Conservation (phyloP, 805 yeast genomes). For the Candida verbasci region DNA sequence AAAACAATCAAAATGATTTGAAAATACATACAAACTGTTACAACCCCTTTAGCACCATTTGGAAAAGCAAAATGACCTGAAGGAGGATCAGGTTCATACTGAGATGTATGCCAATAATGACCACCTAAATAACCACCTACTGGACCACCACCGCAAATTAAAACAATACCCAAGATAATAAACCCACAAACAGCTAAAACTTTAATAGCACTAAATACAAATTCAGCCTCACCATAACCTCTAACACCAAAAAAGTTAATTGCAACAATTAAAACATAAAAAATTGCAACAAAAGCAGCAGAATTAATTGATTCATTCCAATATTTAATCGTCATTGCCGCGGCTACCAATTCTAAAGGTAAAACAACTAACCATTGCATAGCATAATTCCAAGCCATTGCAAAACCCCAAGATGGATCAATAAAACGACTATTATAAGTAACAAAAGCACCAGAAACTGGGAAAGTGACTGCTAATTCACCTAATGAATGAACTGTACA, state of each 20-base stretch:
- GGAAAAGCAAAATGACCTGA: constrained; percentile 24
- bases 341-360: constrained; percentile 56
- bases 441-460: constrained; percentile 62
- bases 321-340: constrained; percentile 49
- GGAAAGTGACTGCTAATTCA: constrained; percentile 57
- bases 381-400: constrained; percentile 29
- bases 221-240: constrained; percentile 57
- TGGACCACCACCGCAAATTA: constrained; percentile 53
- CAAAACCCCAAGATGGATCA: constrained; percentile 58
- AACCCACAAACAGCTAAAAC: constrained; percentile 46
- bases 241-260: constrained; percentile 53
- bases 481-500: constrained; percentile 53
- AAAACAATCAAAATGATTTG: too few species aligned
- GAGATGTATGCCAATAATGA: constrained; percentile 36
- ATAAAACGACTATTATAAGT: constrained; percentile 55
- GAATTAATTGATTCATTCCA: constrained; percentile 49
- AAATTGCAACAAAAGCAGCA: constrained; percentile 55
- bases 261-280: constrained; percentile 40
- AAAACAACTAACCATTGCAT: constrained; percentile 36
- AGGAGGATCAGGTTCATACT: constrained; percentile 42
- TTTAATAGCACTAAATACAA: constrained; percentile 43
- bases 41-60: constrained; percentile 38
- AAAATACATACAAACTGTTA: constrained; percentile 22
- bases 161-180: constrained; percentile 43
- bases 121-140: constrained; percentile 43